Base-by-base conservation (phyloP, 176 grass and related monocot genomes). In the Triticum monococcum region DNA sequence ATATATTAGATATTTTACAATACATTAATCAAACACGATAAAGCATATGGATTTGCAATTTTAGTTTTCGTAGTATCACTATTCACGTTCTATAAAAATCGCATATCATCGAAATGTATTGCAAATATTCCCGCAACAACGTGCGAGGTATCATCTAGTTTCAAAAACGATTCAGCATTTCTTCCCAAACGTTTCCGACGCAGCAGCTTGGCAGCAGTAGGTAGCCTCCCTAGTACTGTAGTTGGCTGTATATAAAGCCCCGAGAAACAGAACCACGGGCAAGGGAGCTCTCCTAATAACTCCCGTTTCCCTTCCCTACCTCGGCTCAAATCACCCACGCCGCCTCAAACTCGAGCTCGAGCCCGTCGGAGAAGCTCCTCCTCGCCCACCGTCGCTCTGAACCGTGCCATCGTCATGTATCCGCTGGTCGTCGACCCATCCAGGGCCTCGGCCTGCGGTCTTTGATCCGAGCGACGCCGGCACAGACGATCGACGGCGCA, bases 131-230 rank as follows among this genome's bases (percentile, higher is more conserved):
- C n/a, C n/a, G n/a, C n/a, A n/a, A n/a, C n/a, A n/a, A n/a, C n/a
- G n/a, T n/a, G n/a, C n/a, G n/a, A n/a, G n/a, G n/a, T n/a, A n/a
- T n/a, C n/a, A n/a, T n/a, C n/a, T n/a, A n/a, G n/a, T n/a, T 54
- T 54, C 18, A 16, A 7, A 54, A 54, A 54, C 50, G 50, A 54
- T 17, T 3, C 50, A 33, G 7, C 18, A 68, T 46, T 48, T 46
- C 41, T 30, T 18, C 30, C 16, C 33, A 26, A 24, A 36, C 45
- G 76, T 45, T 89, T 81, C 78, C 70, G 78, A 89, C 33, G 69
- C 83, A 75, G 33, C n/a, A 52, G 14, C 48, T 7, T 36, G 50
- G 10, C 9, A 46, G 43, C 12, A 46, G 41, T 9, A 4, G 7
- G 43, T 60, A 23, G 65, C 43, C 18, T 37, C 7, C 61, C 40